Evolutionary conservation across 257 asterid species (phyloP).

Genomic region (Lithospermum erythrorhizon): DNA sequence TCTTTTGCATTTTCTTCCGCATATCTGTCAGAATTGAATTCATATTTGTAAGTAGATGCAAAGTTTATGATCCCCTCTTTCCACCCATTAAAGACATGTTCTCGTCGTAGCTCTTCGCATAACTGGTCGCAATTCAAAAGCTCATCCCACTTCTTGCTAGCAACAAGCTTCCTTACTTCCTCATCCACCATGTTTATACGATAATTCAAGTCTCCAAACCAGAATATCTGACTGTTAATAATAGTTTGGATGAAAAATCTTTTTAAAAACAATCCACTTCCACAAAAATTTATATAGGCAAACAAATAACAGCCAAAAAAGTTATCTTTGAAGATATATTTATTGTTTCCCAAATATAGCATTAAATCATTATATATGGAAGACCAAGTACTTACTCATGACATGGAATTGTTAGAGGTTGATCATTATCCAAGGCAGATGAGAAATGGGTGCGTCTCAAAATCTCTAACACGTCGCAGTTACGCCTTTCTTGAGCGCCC

Average conservation of each 20-base stretch:
- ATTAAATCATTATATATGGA: neutral
- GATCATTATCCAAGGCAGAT: constrained; percentile 55
- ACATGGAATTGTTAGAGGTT: constrained; percentile 80
- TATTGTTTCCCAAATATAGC: neutral
- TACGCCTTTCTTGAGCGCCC: constrained; percentile 62
- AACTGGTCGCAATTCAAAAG: constrained; percentile 80
- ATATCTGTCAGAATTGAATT: constrained; percentile 61
- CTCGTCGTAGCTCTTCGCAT: constrained; percentile 54
- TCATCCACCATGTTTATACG: constrained; percentile 62
- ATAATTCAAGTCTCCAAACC: constrained; percentile 98
- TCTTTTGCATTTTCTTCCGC: constrained; percentile 55
- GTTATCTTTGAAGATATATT: neutral
- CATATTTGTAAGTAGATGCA: constrained; percentile 88
- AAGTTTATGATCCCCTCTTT: constrained; percentile 78
- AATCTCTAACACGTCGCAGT: constrained; percentile 69
- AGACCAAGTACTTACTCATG: constrained; percentile 60
- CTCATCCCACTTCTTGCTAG: constrained; percentile 48
- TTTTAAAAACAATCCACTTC: neutral
- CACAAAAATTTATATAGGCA: neutral
- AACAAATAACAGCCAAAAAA: neutral
- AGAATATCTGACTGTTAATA: constrained; percentile 74
- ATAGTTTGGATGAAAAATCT: constrained; percentile 10
- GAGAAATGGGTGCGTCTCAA: constrained; percentile 89
- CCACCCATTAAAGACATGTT: constrained; percentile 86
- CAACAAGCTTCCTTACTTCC: constrained; percentile 64